phyloP scores from a whole-genome alignment of 768 basidiomycete species.

The Xerocomus potaroensis region DNA sequence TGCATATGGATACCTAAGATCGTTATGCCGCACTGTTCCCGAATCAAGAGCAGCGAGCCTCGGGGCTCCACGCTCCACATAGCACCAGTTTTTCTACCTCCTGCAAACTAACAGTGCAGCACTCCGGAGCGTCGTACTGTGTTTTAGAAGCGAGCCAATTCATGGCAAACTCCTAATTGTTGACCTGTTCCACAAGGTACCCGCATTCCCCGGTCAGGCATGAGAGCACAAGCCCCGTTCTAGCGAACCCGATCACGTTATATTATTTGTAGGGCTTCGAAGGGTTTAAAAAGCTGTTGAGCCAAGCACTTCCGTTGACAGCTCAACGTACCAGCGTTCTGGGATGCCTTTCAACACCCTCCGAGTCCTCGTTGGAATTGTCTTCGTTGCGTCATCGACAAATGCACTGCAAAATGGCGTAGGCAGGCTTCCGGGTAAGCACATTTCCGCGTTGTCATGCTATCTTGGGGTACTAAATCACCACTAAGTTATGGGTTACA shows the following conservation, averaged over 20 bases:
- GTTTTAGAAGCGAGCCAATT: no score
- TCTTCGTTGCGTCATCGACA: conserved; percentile 10
- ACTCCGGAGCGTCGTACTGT: no score
- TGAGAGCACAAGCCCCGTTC: conserved; percentile 1
- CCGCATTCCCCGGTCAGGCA: not conserved
- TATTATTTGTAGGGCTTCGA: not conserved
- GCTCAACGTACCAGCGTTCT: not conserved
- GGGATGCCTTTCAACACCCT: conserved; percentile 14
- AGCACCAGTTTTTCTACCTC: no score
- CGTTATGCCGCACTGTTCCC: no score
- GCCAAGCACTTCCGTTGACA: not conserved
- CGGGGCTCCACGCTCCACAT: no score
- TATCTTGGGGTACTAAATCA: conserved; percentile 2
- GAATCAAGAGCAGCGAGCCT: no score
- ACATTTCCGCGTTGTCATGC: not conserved
- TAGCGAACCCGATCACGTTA: conserved; percentile 1
- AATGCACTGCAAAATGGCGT: conserved; percentile 27
- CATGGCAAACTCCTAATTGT: not conserved
- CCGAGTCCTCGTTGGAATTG: conserved; percentile 6
- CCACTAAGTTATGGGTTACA: conserved; percentile 29
- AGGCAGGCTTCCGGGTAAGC: conserved; percentile 30
- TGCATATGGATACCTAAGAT: no score
- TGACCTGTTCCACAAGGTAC: not conserved
- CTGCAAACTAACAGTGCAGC: no score
- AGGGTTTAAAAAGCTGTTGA: conserved; percentile 10